Conservation (phyloP, 257 asterid genomes). For the Petunia secreta region DNA sequence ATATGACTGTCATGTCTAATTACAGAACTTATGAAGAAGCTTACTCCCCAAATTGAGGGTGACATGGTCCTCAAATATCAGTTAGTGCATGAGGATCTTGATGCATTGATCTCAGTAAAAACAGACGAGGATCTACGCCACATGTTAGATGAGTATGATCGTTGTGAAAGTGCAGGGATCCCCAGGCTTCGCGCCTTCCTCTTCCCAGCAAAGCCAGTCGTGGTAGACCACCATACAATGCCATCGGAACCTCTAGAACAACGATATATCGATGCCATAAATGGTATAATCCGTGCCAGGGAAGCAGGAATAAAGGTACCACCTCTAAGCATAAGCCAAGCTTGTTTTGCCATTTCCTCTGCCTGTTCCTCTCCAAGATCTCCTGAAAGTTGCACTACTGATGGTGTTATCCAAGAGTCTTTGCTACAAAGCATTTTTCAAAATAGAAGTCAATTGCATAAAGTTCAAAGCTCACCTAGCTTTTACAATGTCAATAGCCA, state of each 20-base stretch:
- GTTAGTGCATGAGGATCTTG: conserved; percentile 75
- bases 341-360: conserved; percentile 45
- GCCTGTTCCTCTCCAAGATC: conserved; percentile 66
- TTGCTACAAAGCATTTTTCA: not conserved
- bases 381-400: conserved; percentile 54
- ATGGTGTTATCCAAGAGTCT: conserved; percentile 36
- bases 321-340: conserved; percentile 31
- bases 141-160: conserved; percentile 74
- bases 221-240: conserved; percentile 40
- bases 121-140: conserved; percentile 75
- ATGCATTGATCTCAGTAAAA: conserved; percentile 73
- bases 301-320: conserved; percentile 34
- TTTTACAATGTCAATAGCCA: conserved; percentile 47
- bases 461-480: conserved; percentile 73
- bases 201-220: conserved; percentile 53
- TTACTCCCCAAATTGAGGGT: conserved; percentile 60
- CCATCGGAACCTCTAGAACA: conserved; percentile 56
- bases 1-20: not conserved
- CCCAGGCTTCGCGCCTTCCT: conserved; percentile 73
- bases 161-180: conserved; percentile 44
- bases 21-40: conserved; percentile 82
- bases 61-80: conserved; percentile 83
- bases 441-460: conserved; percentile 47
- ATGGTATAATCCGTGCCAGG: conserved; percentile 48
- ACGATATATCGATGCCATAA: conserved; percentile 72